Evolutionary conservation across 768 basidiomycete genomes (phyloP).

Genomic region (Serendipita sp.): DNA sequence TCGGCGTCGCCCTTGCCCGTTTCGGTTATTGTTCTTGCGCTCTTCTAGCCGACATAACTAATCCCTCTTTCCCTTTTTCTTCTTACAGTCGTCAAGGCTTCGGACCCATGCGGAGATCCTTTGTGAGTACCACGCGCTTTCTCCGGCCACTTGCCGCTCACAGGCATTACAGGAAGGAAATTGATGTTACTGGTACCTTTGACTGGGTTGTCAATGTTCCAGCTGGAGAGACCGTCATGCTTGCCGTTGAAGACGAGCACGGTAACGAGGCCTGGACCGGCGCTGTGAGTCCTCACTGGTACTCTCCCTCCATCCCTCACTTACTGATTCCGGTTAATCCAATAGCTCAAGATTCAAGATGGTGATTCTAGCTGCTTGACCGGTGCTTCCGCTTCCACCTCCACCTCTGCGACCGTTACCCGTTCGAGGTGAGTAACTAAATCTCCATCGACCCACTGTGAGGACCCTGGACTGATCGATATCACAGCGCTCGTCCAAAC

Average conservation of each 20-base stretch:
- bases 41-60: not conserved
- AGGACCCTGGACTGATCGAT: not conserved
- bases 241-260: slow-evolving; percentile 37
- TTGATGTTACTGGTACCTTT: slow-evolving; percentile 30
- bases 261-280: slow-evolving; percentile 54
- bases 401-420: not conserved
- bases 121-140: slow-evolving; percentile 30
- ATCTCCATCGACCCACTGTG: not conserved
- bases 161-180: slow-evolving; percentile 19
- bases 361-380: not conserved
- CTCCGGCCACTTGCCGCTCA: not conserved
- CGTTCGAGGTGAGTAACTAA: not conserved
- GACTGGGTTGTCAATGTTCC: slow-evolving; percentile 32
- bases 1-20: not conserved
- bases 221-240: slow-evolving; percentile 30
- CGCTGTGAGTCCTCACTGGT: slow-evolving; percentile 27
- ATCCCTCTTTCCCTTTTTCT: not conserved
- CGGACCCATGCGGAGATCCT: slow-evolving; percentile 41
- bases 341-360: not conserved
- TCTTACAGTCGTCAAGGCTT: slow-evolving; percentile 27
- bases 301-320: not conserved
- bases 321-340: not conserved
- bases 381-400: not conserved
- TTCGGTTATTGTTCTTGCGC: not conserved
- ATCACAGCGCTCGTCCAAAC: not conserved